Conservation (phyloP, 2,329 filamentous ascomycete species). For the Penicillium sp. region DNA sequence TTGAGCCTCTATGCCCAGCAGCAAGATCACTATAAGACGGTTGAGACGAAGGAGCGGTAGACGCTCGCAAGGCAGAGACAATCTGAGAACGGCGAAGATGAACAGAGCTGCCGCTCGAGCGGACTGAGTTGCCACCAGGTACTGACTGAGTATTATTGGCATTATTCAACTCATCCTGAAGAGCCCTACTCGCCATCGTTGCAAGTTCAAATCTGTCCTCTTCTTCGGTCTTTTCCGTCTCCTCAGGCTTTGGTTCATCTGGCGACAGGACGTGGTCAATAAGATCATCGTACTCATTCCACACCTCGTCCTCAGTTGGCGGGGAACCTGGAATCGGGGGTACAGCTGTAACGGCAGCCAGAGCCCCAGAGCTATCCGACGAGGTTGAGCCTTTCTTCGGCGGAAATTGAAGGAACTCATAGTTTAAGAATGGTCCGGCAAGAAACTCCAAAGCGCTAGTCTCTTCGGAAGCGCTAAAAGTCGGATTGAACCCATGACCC, state of each 20-base stretch:
- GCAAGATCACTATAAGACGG: slow-evolving; percentile 54
- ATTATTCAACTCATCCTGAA: slow-evolving; percentile 36
- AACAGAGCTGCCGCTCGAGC: slow-evolving; percentile 34
- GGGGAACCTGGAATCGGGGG: slow-evolving; percentile 61
- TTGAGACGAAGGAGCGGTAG: slow-evolving; percentile 50
- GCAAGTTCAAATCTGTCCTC: slow-evolving; percentile 35
- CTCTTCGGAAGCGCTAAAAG: slow-evolving; percentile 33
- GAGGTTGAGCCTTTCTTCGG: slow-evolving; percentile 69
- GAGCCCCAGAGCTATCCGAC: slow-evolving; percentile 63
- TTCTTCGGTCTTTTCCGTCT: slow-evolving; percentile 11
- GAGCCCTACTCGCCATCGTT: slow-evolving; percentile 36
- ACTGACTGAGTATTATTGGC: slow-evolving; percentile 7
- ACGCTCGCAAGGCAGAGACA: slow-evolving; percentile 49
- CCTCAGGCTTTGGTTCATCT: slow-evolving; percentile 24
- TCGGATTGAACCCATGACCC: slow-evolving; percentile 28
- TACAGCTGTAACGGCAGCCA: slow-evolving; percentile 63
- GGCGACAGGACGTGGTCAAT: slow-evolving; percentile 66
- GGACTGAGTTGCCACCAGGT: slow-evolving; percentile 24
- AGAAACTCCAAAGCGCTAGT: slow-evolving; percentile 30
- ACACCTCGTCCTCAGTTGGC: slow-evolving; percentile 79
- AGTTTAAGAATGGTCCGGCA: slow-evolving; percentile 37
- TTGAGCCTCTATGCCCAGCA: slow-evolving; percentile 46
- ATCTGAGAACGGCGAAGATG: slow-evolving; percentile 51
- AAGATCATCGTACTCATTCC: slow-evolving; percentile 91
- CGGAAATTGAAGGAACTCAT: slow-evolving; percentile 73